Conservation (phyloP, 2,329 filamentous ascomycete species). For the Aureobasidium sp. region DNA sequence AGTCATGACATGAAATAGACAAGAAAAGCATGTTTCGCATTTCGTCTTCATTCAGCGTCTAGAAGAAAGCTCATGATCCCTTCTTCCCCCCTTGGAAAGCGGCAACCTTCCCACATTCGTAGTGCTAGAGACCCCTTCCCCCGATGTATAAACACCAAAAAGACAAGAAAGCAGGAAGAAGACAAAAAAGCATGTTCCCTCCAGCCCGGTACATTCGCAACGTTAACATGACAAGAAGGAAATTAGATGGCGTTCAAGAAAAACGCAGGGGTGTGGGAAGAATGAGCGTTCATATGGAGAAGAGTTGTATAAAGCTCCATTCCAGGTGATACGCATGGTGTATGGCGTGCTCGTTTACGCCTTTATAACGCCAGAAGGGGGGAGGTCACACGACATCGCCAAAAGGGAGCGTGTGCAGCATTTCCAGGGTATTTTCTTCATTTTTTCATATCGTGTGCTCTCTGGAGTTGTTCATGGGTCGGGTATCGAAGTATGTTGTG, state of each 20-base stretch:
- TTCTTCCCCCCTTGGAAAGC: neutral
- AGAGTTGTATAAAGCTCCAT: neutral
- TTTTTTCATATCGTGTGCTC: constrained; percentile 7
- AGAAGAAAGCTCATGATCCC: neutral
- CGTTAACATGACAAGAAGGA: constrained; percentile 6
- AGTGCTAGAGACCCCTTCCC: constrained; percentile 1
- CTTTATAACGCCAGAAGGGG: neutral
- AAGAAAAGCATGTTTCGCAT: neutral
- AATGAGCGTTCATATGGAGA: neutral
- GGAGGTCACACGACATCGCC: constrained; percentile 3
- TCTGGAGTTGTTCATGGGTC: constrained; percentile 21
- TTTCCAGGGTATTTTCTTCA: constrained; percentile 6
- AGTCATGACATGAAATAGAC: neutral
- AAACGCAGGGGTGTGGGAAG: neutral
- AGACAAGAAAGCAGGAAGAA: constrained; percentile 6
- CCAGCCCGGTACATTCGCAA: constrained; percentile 7
- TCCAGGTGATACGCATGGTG: neutral
- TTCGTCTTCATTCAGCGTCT: neutral
- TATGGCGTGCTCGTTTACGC: neutral
- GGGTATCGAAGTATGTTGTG: neutral
- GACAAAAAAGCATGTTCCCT: neutral
- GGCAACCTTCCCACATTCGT: neutral
- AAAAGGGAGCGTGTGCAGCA: neutral
- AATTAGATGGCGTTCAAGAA: constrained; percentile 1
- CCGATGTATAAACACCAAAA: constrained; percentile 11